These are phyloP conservation scores for Myrmaecium sp. DNA, from an alignment of 2,329 filamentous ascomycete species.

Conservation along the genomic window DNA sequence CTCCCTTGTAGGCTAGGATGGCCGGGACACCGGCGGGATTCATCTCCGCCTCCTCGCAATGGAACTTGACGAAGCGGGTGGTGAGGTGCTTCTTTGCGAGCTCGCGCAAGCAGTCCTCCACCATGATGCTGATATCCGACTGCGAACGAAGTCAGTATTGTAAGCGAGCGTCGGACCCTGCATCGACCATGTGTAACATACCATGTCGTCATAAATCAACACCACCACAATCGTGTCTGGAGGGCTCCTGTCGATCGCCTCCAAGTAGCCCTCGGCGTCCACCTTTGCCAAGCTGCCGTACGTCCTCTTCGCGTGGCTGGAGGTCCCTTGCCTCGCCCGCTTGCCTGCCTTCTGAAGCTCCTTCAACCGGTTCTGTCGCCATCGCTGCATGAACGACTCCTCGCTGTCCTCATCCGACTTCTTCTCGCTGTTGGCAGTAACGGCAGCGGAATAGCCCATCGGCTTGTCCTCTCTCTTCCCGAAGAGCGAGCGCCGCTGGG, in stretches of 20 bases:
- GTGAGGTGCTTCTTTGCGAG: slow-evolving; percentile 55
- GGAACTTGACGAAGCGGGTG: slow-evolving; percentile 77
- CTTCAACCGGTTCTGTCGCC: slow-evolving; percentile 63
- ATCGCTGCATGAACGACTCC: slow-evolving; percentile 65
- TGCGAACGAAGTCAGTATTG: slow-evolving; percentile 23
- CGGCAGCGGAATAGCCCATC: slow-evolving; percentile 4
- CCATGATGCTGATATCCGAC: slow-evolving; percentile 62
- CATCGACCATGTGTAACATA: slow-evolving; percentile 29
- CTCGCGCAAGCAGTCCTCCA: slow-evolving; percentile 61
- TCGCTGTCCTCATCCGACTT: slow-evolving; percentile 46
- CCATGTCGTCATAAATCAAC: slow-evolving; percentile 78
- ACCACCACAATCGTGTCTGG: slow-evolving; percentile 75
- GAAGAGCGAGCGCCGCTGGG: slow-evolving; percentile 14
- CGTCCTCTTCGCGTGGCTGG: slow-evolving; percentile 58
- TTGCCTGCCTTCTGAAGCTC: slow-evolving; percentile 53
- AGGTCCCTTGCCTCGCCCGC: slow-evolving; percentile 44
- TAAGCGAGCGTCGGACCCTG: slow-evolving; percentile 2
- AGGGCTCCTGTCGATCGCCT: slow-evolving; percentile 81
- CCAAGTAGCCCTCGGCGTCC: slow-evolving; percentile 83
- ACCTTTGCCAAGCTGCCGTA: slow-evolving; percentile 72
- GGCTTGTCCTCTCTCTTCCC: slow-evolving; percentile 4
- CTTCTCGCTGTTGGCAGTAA: slow-evolving; percentile 26
- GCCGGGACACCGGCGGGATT: slow-evolving; percentile 77
- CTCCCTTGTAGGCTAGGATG: slow-evolving; percentile 72
- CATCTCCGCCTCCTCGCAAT: slow-evolving; percentile 87